A percentile compares a stretch with the other conserved stretches of the same genome.
Conservation (phyloP, 2,329 filamentous ascomycete genomes). For the Colletotrichum euphorbiae region DNA sequence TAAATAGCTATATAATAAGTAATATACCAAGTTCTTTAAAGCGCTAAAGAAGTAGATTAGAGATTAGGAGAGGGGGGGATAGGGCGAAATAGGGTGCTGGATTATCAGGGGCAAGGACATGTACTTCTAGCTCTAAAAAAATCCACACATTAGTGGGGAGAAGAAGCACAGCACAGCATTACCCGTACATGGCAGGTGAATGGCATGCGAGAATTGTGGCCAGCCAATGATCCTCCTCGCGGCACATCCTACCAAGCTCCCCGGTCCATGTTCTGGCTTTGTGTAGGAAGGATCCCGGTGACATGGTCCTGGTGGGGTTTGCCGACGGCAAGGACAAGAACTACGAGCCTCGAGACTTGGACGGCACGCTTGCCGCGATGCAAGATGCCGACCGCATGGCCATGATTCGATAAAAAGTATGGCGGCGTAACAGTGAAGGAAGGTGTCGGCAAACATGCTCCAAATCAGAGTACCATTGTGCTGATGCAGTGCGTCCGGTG, state of each 20-base stretch:
- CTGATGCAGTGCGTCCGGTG: slow-evolving; percentile 17
- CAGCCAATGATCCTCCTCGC: slow-evolving; percentile 13
- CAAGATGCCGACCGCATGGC: neutral
- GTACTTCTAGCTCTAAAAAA: too few relatives aligned
- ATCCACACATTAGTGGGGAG: too few relatives aligned
- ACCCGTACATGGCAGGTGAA: slow-evolving; percentile 10
- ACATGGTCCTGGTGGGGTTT: slow-evolving; percentile 21
- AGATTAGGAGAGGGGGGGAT: too few relatives aligned
- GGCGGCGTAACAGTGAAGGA: neutral
- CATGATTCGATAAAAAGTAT: neutral
- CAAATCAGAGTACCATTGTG: slow-evolving; percentile 17
- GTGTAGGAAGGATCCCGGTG: slow-evolving; percentile 15
- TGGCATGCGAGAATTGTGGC: slow-evolving; percentile 16
- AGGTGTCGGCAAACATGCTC: slow-evolving; percentile 18
- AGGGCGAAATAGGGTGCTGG: too few relatives aligned
- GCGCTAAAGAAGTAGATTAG: too few relatives aligned
- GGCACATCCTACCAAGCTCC: neutral
- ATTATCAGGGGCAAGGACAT: too few relatives aligned
- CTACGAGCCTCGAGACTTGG: neutral
- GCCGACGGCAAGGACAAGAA: slow-evolving; percentile 3
- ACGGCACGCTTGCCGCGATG: slow-evolving; percentile 6
- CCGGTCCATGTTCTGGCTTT: neutral
- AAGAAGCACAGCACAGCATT: slow-evolving; percentile 10
- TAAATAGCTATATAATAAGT: too few relatives aligned
- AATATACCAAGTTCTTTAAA: too few relatives aligned